Evolutionary conservation across 331 rosid species (phyloP), one percentile per base, ranked within the genome.

Genomic region (Malus hybrid): DNA sequence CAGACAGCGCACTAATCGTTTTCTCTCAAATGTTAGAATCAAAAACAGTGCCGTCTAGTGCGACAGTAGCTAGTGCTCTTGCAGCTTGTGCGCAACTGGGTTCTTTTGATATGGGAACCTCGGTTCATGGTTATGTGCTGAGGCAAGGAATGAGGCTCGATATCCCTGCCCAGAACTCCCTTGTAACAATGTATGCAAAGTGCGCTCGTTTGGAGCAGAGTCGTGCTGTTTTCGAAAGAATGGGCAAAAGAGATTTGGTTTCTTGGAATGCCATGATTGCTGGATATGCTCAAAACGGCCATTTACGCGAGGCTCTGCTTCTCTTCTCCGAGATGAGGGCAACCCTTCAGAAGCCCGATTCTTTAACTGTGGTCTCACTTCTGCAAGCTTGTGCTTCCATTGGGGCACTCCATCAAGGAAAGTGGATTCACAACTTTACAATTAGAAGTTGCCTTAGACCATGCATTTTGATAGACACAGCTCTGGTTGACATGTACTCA

Each of bases 401-500:
- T 1, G 97, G 96, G 69, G 92, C 94, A 31, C 83, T 85, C 22
- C 86, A 87, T 77, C 85, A 86, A 52, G 98, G 96, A 75, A 90
- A 91, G 84, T 86, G 95, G 93, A 81, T 88, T 54, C 98, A 94
- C 70, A 71, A 83, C 78, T 83, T 87, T 10, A 71, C 71, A 48
- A 74, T 90, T 50, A 87, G 92, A 86, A 87, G 89, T 76, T 82
- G 74, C 70, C 82, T 84, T 70, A 77, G 80, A 78, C 90, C 92
- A 0, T 83, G 91, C 83, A 90, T 94, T 72, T 55, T 86, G 87
- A 90, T 87, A 6, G 95, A 88, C 85, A 91, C 98, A 55, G 93
- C 97, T 75, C 85, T 94, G 82, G 87, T 94, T 27, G 97, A 94
- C 76, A 91, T 94, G 98, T 94, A 94, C 87, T 85, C 91, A 22